Base-by-base conservation (phyloP, 257 asterid genomes). In the Linderniella brevidens region DNA sequence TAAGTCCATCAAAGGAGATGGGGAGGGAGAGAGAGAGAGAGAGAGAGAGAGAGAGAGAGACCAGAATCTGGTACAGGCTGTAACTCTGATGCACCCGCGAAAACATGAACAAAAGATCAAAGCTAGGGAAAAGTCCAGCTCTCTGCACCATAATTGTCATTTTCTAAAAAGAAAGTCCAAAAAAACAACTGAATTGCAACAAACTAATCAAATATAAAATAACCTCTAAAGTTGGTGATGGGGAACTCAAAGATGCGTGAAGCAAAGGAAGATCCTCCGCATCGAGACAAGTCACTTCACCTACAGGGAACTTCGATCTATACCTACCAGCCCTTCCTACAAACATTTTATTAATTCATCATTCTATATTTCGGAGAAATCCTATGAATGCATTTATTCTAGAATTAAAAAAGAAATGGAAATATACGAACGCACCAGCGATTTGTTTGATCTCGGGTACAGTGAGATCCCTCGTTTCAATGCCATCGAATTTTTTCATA, bases 321-420 rank as follows among this genome's bases (percentile, higher is more conserved):
- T 70, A 88, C 60, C 98, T 74, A n/a, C 98, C 98, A 36, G 98
- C 98, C 72, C 98, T 77, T 58, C 98, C 98, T 88, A 66, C 67
- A 59, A 55, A 65, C 8, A 11, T 13, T 43, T 43, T 15, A 43
- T 16, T 18, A 13, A 15, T 9, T n/a, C 15, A 44, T n/a, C 49
- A 10, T 44, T 44, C 3, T n/a, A 44, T 16, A 15, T n/a, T 19
- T 11, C 14, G 1, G 8, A 40, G n/a, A 40, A 11, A 40, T 40
- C n/a, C 44, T 40, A 40, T 39, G 9, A 10, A 3, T 39, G 1
- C 1, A n/a, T 8, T 9, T n/a, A 1, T 44, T 44, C 48, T 1
- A 3, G 1, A 44, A 44, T 5, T n/a, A 44, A 9, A 44, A 17
- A 9, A 13, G 17, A 11, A 17, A 44, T 18, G 19, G 9, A 44